Conservation (phyloP, 2,329 filamentous ascomycete genomes). For the Polytolypa hystricis region DNA sequence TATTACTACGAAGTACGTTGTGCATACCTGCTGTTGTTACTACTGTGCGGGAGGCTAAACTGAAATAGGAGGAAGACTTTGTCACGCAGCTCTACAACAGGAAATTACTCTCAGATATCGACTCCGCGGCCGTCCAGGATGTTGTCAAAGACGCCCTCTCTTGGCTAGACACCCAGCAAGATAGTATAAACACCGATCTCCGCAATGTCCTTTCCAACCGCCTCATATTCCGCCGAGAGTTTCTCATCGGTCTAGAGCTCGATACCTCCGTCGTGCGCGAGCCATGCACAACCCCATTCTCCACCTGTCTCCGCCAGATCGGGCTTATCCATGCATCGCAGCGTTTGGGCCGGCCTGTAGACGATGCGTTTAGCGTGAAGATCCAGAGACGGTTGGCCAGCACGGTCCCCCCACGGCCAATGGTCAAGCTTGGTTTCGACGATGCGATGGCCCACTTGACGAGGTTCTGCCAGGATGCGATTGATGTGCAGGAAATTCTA, state of each 20-base stretch:
- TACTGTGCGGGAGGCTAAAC: too few relatives aligned
- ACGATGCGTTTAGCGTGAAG: constrained; percentile 78
- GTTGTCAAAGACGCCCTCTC: constrained; percentile 45
- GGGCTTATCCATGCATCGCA: constrained; percentile 49
- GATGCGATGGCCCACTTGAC: constrained; percentile 61
- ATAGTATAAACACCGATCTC: constrained; percentile 25
- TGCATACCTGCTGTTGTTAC: too few relatives aligned
- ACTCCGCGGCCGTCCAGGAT: constrained; percentile 44
- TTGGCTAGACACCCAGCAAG: constrained; percentile 34
- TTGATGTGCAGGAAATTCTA: constrained; percentile 56
- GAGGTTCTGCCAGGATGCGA: constrained; percentile 60
- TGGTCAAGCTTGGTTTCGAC: constrained; percentile 64
- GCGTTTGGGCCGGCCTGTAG: constrained; percentile 51
- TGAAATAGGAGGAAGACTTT: constrained; percentile 78
- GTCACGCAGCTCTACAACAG: constrained; percentile 84
- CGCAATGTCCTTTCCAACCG: constrained; percentile 51
- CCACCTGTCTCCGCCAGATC: constrained; percentile 34
- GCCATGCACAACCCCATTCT: constrained; percentile 20
- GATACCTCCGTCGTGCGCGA: constrained; percentile 22
- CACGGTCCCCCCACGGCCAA: constrained; percentile 83
- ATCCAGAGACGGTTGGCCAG: constrained; percentile 86
- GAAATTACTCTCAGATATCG: constrained; percentile 57
- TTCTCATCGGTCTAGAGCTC: constrained; percentile 31
- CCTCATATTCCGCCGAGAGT: constrained; percentile 51
- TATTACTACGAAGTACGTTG: constrained; percentile 79